Evolutionary conservation across 352 stramenopile species (phyloP).

Genomic region (Lagenidium giganteum): DNA sequence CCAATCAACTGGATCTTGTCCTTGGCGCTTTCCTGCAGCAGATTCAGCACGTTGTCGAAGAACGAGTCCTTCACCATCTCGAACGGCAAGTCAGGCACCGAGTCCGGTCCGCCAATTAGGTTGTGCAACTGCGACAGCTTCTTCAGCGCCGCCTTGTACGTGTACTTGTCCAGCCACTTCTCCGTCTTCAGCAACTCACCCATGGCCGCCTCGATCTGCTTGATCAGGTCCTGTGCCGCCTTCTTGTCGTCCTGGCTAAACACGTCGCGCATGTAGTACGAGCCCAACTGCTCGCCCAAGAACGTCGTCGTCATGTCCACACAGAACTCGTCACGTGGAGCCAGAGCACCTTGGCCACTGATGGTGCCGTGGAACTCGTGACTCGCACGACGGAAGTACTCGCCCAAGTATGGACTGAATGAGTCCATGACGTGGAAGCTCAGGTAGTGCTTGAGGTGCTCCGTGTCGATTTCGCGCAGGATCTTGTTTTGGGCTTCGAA

Average conservation of each 20-base stretch:
- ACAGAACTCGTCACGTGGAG: slow-evolving; percentile 43
- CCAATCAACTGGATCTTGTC: slow-evolving; percentile 26
- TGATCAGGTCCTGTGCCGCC: slow-evolving; percentile 71
- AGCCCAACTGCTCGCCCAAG: slow-evolving; percentile 83
- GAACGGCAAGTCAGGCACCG: slow-evolving; percentile 45
- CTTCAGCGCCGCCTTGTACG: slow-evolving; percentile 71
- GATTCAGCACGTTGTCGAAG: slow-evolving; percentile 45
- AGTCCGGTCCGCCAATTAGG: slow-evolving; percentile 56
- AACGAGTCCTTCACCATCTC: slow-evolving; percentile 36
- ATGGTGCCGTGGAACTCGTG: slow-evolving; percentile 45
- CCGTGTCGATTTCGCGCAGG: slow-evolving; percentile 26
- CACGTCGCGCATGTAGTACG: slow-evolving; percentile 86
- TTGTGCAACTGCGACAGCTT: slow-evolving; percentile 89
- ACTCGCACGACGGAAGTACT: slow-evolving; percentile 43
- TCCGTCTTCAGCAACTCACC: slow-evolving; percentile 78
- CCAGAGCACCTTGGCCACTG: slow-evolving; percentile 21
- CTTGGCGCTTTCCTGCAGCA: slow-evolving; percentile 27
- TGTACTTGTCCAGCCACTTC: slow-evolving; percentile 86
- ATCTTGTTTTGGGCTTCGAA: slow-evolving; percentile 45
- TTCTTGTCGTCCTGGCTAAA: slow-evolving; percentile 81
- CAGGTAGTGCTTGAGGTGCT: slow-evolving; percentile 51
- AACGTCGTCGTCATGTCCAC: slow-evolving; percentile 72
- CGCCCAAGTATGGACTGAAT: slow-evolving; percentile 31
- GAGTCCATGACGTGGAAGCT: slow-evolving; percentile 59
- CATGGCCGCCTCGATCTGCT: slow-evolving; percentile 82